Evolutionary conservation across 768 basidiomycete species (phyloP).

Genomic region (Naganishia antarctica): DNA sequence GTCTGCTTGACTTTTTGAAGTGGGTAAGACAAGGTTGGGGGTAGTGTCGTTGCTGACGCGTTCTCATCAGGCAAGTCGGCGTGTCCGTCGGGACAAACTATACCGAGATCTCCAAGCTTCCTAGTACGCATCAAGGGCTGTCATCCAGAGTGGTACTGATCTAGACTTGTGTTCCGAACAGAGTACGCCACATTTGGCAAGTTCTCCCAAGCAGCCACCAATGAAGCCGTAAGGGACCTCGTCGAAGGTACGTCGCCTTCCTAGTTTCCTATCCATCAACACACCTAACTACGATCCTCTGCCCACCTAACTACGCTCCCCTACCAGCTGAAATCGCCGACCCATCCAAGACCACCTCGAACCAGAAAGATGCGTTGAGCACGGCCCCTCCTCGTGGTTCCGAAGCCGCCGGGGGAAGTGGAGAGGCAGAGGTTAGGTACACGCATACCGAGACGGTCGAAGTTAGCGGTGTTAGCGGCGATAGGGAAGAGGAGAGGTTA

Average conservation of each 20-base stretch:
- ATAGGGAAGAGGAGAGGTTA: constrained; percentile 31
- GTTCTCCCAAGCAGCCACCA: constrained; percentile 45
- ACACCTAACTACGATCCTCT: background rate
- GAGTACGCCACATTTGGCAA: constrained; percentile 48
- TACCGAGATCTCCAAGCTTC: constrained; percentile 44
- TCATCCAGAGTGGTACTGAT: background rate
- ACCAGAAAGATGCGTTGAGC: constrained; percentile 40
- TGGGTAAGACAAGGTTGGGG: constrained; percentile 18
- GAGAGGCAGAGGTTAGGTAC: constrained; percentile 35
- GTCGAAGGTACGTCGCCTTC: constrained; percentile 39
- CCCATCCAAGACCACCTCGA: constrained; percentile 36
- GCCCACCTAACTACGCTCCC: background rate
- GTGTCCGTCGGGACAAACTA: constrained; percentile 46
- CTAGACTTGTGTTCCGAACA: too few relatives aligned
- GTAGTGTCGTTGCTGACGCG: background rate
- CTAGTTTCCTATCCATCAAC: background rate
- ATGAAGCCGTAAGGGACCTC: constrained; percentile 47
- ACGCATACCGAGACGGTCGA: constrained; percentile 41
- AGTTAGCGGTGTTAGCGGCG: constrained; percentile 36
- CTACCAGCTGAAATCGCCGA: constrained; percentile 46
- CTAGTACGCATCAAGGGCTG: constrained; percentile 36
- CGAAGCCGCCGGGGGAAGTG: background rate
- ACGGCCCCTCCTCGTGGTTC: constrained; percentile 38
- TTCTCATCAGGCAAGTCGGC: constrained; percentile 32
- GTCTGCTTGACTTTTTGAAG: constrained; percentile 49